Evolutionary conservation across 768 basidiomycete genomes (phyloP), one percentile per base, ranked within the genome.

Genomic region (Cytidiella melzeri): DNA sequence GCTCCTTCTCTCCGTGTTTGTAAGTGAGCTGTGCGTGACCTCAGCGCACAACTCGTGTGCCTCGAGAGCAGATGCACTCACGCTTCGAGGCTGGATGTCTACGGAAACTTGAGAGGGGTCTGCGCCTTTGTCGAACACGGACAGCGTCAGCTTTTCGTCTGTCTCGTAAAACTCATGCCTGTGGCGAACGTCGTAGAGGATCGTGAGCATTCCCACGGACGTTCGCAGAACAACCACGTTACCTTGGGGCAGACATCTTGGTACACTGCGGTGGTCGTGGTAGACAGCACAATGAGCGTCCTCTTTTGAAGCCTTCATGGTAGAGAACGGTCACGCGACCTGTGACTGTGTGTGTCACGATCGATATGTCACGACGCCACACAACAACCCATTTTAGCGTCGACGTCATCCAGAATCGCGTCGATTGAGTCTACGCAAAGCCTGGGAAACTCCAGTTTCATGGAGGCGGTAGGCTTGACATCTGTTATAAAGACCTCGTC

Each of bases 81-180:
- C 88, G 67, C 77, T 77, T 57, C 84, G 73, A 5, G 83, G 73
- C 51, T 81, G 76, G 53, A 92, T 84, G 30, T 71, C 63, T 57
- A 92, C 66, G 13, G 70, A 71, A 44, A 90, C 78, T 56, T 77
- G 65, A 21, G 68, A 73, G 12, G 84, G 77, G 64, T 90, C 81
- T 36, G 80, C 88, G 56, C 80, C 80, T 56, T 80, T 79, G 68
- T 92, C 84, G 60, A 91, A 92, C 60, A 92, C 72, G 48, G 86
- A 83, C 58, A 92, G 63, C 18, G 72, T 85, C 48, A 91, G 62
- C 54, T 62, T 73, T 52, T 91, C 86, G 57, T 92, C 89, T 11
- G 83, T 86, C 67, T 92, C 90, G 66, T 92, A 92, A 65, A 86
- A 92, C 64, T 90, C 88, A 69, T 92, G 82, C 65, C 88, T 90